Evolutionary conservation across 768 basidiomycete species (phyloP).

Genomic region (Pseudohyphozyma bogoriensis): DNA sequence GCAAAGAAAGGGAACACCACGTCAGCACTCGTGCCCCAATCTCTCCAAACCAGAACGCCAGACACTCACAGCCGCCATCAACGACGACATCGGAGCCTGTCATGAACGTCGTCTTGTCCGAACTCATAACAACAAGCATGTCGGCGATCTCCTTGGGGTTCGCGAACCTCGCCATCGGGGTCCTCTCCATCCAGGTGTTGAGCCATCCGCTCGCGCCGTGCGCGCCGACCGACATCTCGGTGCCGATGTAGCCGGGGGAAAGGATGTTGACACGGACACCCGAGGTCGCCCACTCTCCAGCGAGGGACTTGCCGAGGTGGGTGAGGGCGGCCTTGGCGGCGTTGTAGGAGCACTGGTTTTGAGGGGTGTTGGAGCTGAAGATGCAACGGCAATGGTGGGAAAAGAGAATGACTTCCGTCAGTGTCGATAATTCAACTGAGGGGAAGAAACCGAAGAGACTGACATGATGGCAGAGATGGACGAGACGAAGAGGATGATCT

Average conservation of each 20-base stretch:
- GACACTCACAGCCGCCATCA: conserved; percentile 35
- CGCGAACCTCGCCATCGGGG: conserved; percentile 36
- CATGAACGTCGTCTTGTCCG: conserved; percentile 33
- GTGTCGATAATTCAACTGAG: no score
- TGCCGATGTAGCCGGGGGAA: conserved; percentile 37
- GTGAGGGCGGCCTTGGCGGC: conserved; percentile 35
- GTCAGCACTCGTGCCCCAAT: no score
- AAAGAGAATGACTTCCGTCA: no score
- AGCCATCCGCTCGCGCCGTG: conserved; percentile 26
- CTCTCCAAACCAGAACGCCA: no score
- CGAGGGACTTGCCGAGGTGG: conserved; percentile 34
- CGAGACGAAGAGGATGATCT: conserved; percentile 36
- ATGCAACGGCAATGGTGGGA: no score
- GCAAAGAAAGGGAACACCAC: no score
- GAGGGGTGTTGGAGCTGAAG: conserved; percentile 38
- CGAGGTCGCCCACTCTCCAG: conserved; percentile 37
- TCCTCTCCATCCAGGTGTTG: conserved; percentile 33
- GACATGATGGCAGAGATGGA: conserved; percentile 35
- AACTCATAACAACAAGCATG: conserved; percentile 32
- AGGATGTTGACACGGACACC: conserved; percentile 36
- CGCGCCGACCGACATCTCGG: conserved; percentile 35
- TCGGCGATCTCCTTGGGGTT: conserved; percentile 34
- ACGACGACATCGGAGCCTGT: conserved; percentile 37
- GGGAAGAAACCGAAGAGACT: no score
- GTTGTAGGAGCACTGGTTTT: conserved; percentile 37